Percentiles rank a stretch among this genome's conserved stretches.
These are phyloP conservation scores for Fusarium subtropicale DNA, from an alignment of 2,329 filamentous ascomycete genomes.

Conservation along the genomic window DNA sequence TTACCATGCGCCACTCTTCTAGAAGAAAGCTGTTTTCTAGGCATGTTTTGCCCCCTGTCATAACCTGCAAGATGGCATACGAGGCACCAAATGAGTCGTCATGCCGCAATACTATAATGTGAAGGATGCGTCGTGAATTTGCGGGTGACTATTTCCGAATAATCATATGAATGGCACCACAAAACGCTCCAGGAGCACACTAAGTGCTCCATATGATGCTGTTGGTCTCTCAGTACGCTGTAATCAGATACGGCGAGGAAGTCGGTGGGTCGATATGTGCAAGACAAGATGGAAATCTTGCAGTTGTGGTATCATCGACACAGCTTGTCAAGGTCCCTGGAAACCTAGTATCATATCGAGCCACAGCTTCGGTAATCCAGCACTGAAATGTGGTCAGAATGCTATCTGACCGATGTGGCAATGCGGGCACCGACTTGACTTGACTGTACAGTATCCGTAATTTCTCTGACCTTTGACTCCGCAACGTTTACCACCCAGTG, in stretches of 20 bases:
- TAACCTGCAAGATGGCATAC: conserved; percentile 23
- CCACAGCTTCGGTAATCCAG: conserved; percentile 20
- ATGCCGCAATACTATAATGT: neutral
- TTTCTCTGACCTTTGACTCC: conserved; percentile 20
- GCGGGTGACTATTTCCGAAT: conserved; percentile 8
- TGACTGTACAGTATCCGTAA: conserved; percentile 4
- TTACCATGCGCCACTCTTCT: conserved; percentile 30
- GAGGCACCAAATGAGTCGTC: conserved; percentile 17
- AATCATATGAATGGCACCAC: conserved; percentile 15
- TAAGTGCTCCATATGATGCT: neutral
- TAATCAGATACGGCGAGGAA: neutral
- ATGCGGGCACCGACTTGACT: neutral
- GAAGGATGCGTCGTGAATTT: conserved; percentile 9
- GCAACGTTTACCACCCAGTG: conserved; percentile 20
- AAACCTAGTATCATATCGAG: conserved; percentile 10
- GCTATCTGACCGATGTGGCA: conserved; percentile 3
- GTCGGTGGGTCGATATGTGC: conserved; percentile 18
- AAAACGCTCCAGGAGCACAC: neutral
- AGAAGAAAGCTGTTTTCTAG: conserved; percentile 42
- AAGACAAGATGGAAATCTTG: conserved; percentile 12
- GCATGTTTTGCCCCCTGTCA: conserved; percentile 20
- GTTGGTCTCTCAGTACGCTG: neutral
- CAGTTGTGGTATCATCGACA: conserved; percentile 15
- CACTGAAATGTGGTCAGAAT: conserved; percentile 1
- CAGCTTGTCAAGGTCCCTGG: conserved; percentile 13